Evolutionary conservation across 169 alveolate genomes (phyloP).

Genomic region (Cryptosporidium tyzzeri): DNA sequence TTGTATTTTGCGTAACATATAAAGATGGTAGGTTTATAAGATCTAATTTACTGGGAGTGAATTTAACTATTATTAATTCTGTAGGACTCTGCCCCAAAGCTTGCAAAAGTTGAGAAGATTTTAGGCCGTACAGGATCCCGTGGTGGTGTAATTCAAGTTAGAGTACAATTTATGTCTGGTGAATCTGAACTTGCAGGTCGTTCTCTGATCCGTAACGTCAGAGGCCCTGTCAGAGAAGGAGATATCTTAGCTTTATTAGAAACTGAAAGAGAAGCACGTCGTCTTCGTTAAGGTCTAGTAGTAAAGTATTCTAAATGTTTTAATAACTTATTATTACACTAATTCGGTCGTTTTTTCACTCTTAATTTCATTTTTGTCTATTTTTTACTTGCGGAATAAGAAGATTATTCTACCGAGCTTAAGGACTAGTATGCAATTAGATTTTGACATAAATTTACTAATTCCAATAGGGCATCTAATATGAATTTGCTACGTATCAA

Average conservation of each 20-base stretch:
- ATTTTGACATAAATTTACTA: background rate
- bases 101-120: constrained; percentile 94
- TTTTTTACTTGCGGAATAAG: background rate
- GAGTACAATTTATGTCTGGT: constrained; percentile 91
- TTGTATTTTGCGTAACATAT: background rate
- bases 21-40: constrained; percentile 35
- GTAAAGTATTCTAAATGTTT: background rate
- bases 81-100: constrained; percentile 85
- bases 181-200: constrained; percentile 91
- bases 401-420: background rate
- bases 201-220: constrained; percentile 95
- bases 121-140: constrained; percentile 97
- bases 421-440: background rate
- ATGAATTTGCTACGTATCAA: background rate
- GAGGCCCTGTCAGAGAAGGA: constrained; percentile 98
- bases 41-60: background rate
- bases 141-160: constrained; percentile 98
- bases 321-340: constrained; percentile 12
- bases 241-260: constrained; percentile 97
- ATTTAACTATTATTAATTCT: background rate
- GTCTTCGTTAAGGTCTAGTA: constrained; percentile 88
- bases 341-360: background rate
- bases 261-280: constrained; percentile 98
- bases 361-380: background rate
- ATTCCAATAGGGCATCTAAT: background rate